Base-by-base conservation (phyloP, 371 early-diverging fungal species). In the Entomophthora muscae region DNA sequence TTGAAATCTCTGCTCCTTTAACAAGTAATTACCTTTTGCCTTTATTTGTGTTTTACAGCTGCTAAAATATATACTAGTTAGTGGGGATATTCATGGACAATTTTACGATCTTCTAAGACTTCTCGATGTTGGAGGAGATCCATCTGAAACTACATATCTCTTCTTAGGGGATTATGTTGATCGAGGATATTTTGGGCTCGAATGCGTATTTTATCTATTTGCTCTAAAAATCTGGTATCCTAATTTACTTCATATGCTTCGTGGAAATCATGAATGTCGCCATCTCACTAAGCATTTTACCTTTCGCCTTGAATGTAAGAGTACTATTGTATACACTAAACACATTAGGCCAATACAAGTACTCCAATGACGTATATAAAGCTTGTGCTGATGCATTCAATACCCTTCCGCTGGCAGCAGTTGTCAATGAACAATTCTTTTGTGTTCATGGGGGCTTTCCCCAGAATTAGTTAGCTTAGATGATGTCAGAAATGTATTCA, bases 51-150 rank as follows among this genome's bases (percentile, higher is more conserved):
- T 29, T 28, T 28, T 51, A 21, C 26, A 32, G 10, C 57, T 56
- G 17, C 31, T 63, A 57, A 26, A 33, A 64, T 28, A 67, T 24
- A 29, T 57, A 52, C 68, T 72, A 83, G 91, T 95, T n/a, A 94
- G 97, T 70, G 99, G 99, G 33, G 99, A 99, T 76, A 89, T 99
- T 31, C 99, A 99, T 72, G 99, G 99, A 10, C 99, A 99, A 74
- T 98, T 86, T 73, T 94, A 84, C 69, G 99, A 99, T 76, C 77
- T 99, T 69, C 88, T 98, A 86, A 96, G 93, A 71, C 78, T 99
- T 24, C 93, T 99, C 72, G 91, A 95, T 69, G 91, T 96, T 12
- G 93, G 96, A 53, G 98, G 98, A 22, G 84, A 89, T 68, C 97
- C 98, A 27, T 82, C 84, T 0, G 77, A 77, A 1, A 93, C 93